These are phyloP conservation scores for Vigna unguiculata DNA, from an alignment of 306 rosid genomes.

Conservation along the genomic window DNA sequence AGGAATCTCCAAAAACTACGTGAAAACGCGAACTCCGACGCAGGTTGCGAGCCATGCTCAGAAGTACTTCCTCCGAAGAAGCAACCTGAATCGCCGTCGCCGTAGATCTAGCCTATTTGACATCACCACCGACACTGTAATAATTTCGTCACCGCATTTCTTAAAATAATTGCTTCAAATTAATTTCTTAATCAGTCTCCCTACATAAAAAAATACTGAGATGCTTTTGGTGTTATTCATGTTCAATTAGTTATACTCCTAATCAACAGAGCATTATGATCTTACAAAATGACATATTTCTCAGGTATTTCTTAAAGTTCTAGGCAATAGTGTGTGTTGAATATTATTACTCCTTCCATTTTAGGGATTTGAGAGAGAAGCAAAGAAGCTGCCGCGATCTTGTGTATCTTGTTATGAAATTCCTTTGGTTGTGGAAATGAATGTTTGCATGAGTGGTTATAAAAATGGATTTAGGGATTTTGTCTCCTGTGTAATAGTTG, in stretches of 20 bases:
- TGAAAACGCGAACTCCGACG: slow-evolving; percentile 97
- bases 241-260: slow-evolving; percentile 35
- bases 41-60: slow-evolving; percentile 99
- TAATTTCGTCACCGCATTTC: slow-evolving; percentile 39
- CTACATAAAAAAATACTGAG: background rate
- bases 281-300: slow-evolving; percentile 18
- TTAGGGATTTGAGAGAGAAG: background rate
- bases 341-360: background rate
- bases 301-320: slow-evolving; percentile 16
- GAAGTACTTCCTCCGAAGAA: slow-evolving; percentile 93
- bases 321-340: slow-evolving; percentile 11
- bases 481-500: slow-evolving; percentile 36
- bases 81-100: slow-evolving; percentile 96
- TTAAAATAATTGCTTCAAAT: background rate
- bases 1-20: slow-evolving; percentile 94
- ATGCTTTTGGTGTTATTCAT: slow-evolving; percentile 1
- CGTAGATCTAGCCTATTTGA: slow-evolving; percentile 99
- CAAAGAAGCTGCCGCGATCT: slow-evolving; percentile 5
- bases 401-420: slow-evolving; percentile 11
- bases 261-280: background rate
- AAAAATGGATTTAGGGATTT: slow-evolving; percentile 24
- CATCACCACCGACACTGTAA: slow-evolving; percentile 93
- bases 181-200: background rate
- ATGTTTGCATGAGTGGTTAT: background rate
- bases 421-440: slow-evolving; percentile 28